phyloP scores from a whole-genome alignment of 2,329 filamentous ascomycete genomes.

The Paracoccidioides brasiliensis region DNA sequence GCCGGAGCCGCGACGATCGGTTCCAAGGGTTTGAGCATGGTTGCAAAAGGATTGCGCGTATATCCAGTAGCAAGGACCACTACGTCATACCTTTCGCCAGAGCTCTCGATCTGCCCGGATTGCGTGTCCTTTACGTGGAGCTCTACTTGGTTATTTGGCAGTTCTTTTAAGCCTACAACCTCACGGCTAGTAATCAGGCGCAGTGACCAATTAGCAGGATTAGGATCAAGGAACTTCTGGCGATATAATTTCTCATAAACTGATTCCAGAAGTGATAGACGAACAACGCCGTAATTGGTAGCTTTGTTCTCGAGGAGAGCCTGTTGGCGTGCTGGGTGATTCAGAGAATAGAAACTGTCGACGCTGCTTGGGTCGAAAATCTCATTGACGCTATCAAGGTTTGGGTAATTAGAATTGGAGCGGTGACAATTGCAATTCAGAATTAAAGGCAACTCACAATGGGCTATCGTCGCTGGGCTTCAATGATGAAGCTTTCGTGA shows the following conservation, averaged over 20 bases:
- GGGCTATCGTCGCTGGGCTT: slow-evolving; percentile 90
- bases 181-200: slow-evolving; percentile 59
- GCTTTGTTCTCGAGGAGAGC: slow-evolving; percentile 57
- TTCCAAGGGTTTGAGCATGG: slow-evolving; percentile 47
- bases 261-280: slow-evolving; percentile 76
- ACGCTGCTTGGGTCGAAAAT: slow-evolving; percentile 86
- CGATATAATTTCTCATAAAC: slow-evolving; percentile 82
- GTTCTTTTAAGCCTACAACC: slow-evolving; percentile 47
- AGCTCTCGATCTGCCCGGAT: slow-evolving; percentile 4
- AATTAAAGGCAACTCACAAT: slow-evolving; percentile 52
- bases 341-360: slow-evolving; percentile 59
- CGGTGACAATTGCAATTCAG: neutral
- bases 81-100: slow-evolving; percentile 52
- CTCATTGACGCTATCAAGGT: slow-evolving; percentile 61
- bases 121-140: slow-evolving; percentile 6
- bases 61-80: slow-evolving; percentile 86
- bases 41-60: slow-evolving; percentile 60
- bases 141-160: slow-evolving; percentile 26
- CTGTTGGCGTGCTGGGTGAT: slow-evolving; percentile 47
- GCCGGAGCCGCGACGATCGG: slow-evolving; percentile 4
- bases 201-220: slow-evolving; percentile 67
- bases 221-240: slow-evolving; percentile 57
- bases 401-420: neutral
- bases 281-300: slow-evolving; percentile 91
- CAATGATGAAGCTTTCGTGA: slow-evolving; percentile 73